Conservation (phyloP, 2,329 filamentous ascomycete species). For the Diaporthe nobilis region DNA sequence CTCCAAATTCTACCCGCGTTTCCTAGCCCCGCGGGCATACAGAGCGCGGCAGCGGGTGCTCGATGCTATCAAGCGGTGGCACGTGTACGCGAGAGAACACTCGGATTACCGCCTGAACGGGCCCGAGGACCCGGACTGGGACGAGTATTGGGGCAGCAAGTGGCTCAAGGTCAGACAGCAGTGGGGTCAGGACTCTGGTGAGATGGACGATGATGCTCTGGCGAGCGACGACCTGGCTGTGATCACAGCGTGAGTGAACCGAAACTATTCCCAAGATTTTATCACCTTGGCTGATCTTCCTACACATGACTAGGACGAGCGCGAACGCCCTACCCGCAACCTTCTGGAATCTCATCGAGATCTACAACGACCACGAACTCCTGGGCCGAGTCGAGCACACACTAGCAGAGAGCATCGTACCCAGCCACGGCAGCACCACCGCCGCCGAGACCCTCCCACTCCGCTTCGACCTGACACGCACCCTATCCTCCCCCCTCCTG, state of each 20-base stretch:
- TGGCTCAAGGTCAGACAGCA: conserved; percentile 11
- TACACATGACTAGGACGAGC: not conserved
- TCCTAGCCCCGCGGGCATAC: not conserved
- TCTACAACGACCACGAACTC: not conserved
- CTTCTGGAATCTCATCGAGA: not conserved
- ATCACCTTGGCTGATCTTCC: not conserved
- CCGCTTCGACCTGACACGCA: not conserved
- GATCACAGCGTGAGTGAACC: not conserved
- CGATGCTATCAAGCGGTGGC: conserved; percentile 10
- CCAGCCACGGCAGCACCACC: not conserved
- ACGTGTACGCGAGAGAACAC: not conserved
- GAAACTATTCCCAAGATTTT: not conserved
- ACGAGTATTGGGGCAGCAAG: conserved; percentile 5
- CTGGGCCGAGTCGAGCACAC: not conserved
- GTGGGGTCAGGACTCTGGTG: not conserved
- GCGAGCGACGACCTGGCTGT: not conserved
- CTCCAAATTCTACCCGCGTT: not conserved
- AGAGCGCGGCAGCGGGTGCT: not conserved
- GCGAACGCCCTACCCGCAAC: not conserved
- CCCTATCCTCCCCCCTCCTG: not conserved
- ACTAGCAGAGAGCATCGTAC: not conserved
- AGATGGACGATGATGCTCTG: conserved; percentile 1
- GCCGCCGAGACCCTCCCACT: not conserved
- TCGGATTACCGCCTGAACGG: not conserved
- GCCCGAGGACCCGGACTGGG: not conserved